Evolutionary conservation across 352 stramenopile species (phyloP).

Genomic region (Globisporangium yorkense): DNA sequence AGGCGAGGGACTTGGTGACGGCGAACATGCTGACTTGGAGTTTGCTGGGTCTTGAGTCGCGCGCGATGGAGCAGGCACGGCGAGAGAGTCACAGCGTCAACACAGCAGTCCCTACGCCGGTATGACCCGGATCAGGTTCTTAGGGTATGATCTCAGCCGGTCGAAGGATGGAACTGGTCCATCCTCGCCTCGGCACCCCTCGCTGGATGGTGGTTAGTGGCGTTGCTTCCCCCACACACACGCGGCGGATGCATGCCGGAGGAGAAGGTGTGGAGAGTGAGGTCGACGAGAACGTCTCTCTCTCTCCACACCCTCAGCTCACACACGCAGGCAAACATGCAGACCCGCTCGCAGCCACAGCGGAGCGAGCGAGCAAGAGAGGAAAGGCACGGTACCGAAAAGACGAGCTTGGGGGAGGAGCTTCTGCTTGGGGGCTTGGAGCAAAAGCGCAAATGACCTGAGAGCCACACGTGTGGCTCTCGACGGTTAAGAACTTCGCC

Average conservation of each 20-base stretch:
- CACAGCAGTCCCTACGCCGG: slow-evolving; percentile 59
- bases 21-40: slow-evolving; percentile 22
- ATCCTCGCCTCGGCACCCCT: slow-evolving; percentile 44
- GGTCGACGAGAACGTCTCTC: background rate
- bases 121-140: slow-evolving; percentile 62
- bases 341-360: background rate
- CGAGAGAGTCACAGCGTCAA: slow-evolving; percentile 24
- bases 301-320: background rate
- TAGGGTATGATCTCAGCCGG: slow-evolving; percentile 66
- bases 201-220: slow-evolving; percentile 42
- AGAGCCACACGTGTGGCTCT: no score
- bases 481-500: no score
- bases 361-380: background rate
- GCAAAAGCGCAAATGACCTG: background rate
- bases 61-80: slow-evolving; percentile 1
- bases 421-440: background rate
- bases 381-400: background rate
- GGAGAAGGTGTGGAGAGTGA: background rate
- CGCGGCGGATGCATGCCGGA: background rate
- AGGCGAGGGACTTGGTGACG: slow-evolving; percentile 29
- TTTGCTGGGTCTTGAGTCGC: background rate
- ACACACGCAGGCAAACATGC: background rate
- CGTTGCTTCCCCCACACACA: slow-evolving; percentile 6
- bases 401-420: background rate
- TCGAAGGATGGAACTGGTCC: slow-evolving; percentile 41